Base-by-base conservation (phyloP, 2,329 filamentous ascomycete species). In the Scedosporium dehoogii region DNA sequence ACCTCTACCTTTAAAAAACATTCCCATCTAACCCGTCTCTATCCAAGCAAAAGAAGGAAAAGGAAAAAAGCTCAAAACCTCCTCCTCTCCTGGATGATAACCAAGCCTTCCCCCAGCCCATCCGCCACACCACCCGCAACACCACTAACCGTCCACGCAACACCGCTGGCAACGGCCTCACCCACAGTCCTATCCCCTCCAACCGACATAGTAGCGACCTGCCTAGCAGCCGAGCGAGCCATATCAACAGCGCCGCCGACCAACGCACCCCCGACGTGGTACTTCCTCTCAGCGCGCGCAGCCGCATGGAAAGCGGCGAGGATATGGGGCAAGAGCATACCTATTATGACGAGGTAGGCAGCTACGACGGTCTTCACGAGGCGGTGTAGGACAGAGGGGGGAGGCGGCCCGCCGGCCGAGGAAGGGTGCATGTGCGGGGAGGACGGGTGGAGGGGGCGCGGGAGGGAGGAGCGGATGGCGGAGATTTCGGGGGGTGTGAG, bases 61-160 rank as follows among this genome's bases (percentile, higher is more conserved):
- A 33, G 29, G 29, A 7, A 12, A 23, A 14, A 16, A 1, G 16
- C 16, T 58, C 29, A 29, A 58, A 38, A 21, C 2, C n/a, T 12
- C 29, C 56, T 41, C 33, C 29, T 23, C 10, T 51, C 42, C 51
- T 42, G 33, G 16, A 62, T 44, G 10, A 62, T 58, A 33, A 48
- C 60, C 6, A 62, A 21, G 16, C 60, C 60, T 23, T 62, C 60
- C 29, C 53, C 60, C 2, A 62, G 16, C 2, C 60, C 60, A 41
- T 62, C 60, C 21, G 53, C 55, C 33, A 58, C 46, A 18, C 60
- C 60, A 6, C 60, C 60, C 38, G 53, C 53, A 9, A 62, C 60
- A 6, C 51, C 53, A 9, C 55, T 53, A 4, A 42, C 51, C 55
- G 53, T 53, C 60, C 60, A 62, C 10, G 29, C 29, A n/a, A 59